phyloP scores from a whole-genome alignment of 129 eudicot genomes.

The Arctium lappa region DNA sequence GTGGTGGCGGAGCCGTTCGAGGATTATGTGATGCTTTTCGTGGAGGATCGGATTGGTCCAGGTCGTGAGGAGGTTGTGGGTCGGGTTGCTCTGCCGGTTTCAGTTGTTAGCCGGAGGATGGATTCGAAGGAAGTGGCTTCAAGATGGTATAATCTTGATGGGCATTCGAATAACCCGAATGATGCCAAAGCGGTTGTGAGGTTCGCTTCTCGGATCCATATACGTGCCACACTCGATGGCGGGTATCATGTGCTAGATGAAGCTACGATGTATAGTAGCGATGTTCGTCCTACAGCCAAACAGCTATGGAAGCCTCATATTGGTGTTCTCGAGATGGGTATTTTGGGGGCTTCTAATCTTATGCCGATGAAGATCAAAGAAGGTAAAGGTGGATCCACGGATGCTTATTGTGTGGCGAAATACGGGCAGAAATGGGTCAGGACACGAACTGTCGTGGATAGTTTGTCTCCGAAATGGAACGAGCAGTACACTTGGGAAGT shows the following conservation, averaged over 20 bases:
- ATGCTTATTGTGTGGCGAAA: conserved; percentile 89
- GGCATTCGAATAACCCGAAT: conserved; percentile 36
- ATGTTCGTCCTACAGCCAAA: conserved; percentile 85
- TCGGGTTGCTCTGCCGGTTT: conserved; percentile 60
- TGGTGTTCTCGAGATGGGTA: conserved; percentile 91
- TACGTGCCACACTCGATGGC: conserved; percentile 76
- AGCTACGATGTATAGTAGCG: conserved; percentile 93
- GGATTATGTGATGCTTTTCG: conserved; percentile 68
- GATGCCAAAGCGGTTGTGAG: conserved; percentile 54
- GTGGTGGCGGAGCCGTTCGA: conserved; percentile 97
- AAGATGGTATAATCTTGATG: conserved; percentile 85
- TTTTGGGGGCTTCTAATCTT: conserved; percentile 88
- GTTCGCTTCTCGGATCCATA: conserved; percentile 78
- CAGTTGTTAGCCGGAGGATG: conserved; percentile 50
- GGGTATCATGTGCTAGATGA: conserved; percentile 98
- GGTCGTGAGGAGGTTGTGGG: conserved; percentile 81
- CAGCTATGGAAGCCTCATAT: conserved; percentile 95
- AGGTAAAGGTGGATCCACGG: conserved; percentile 83
- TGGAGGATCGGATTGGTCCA: conserved; percentile 79
- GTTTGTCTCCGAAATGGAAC: conserved; percentile 82
- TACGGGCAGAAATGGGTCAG: conserved; percentile 96
- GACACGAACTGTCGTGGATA: conserved; percentile 85
- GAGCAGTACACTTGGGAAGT: conserved; percentile 99
- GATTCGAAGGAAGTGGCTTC: conserved; percentile 70
- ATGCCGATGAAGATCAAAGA: conserved; percentile 88